Base-by-base conservation (phyloP, 371 early-diverging fungal genomes). In the Circinella minor region DNA sequence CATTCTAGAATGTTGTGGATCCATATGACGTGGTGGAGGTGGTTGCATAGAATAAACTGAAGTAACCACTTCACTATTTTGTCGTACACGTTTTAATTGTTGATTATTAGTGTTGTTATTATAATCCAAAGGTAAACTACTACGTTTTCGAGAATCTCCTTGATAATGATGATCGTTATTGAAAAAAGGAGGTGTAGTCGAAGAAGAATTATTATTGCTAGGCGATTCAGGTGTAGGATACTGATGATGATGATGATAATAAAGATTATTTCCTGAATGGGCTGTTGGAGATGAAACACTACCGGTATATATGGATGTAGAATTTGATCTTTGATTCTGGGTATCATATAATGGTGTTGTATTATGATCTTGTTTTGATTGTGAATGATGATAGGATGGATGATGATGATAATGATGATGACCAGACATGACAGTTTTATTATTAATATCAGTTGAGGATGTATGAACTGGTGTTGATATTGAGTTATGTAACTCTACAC, bases 141-240 rank as follows among this genome's bases (percentile, higher is more conserved):
- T 63, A 36, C 63, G 63, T 34, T 63, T 63, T 6, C 63, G 63
- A 18, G 63, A 47, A 11, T 63, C 36, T 18, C 20, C 38, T 38
- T 7, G 15, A 20, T 18, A 61, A 61, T 47, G 11, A 47, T 51
- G 8, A 13, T 51, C 34, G 1, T 18, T 34, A 14, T 34, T 18
- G 57, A 57, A 57, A 27, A 57, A 57, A n/a, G 57, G 57, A 7
- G 57, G 15, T 5, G 51, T 51, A 14, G 51, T 27, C 3, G 57
- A 18, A 10, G 57, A 57, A 5, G 57, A 57, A 0, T 3, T 27
- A n/a, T 34, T 18, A n/a, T 10, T 18, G 6, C 20, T 49, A 4
- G 65, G 65, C 15, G 65, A 65, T 54, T 65, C 65, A 6, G 65
- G 65, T 18, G 65, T 65, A n/a, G 65, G 65, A 37, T 65, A 63